These are phyloP conservation scores for Penicillium steckii DNA, from an alignment of 495 filamentous ascomycete genomes.

Conservation along the genomic window DNA sequence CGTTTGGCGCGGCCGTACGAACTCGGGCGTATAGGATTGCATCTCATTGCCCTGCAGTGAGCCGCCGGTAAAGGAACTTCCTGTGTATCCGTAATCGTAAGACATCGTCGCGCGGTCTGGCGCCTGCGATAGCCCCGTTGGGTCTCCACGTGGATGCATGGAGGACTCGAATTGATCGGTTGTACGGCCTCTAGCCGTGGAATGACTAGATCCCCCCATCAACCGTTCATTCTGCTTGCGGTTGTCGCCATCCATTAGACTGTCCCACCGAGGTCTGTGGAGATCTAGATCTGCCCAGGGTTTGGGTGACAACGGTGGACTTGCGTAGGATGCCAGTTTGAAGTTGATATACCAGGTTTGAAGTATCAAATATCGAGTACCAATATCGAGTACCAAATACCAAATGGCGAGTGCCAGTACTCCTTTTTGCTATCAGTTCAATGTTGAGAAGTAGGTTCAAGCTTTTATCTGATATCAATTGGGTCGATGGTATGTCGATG, in stretches of 20 bases:
- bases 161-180: constrained; percentile 37
- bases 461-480: neutral
- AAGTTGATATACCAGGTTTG: neutral
- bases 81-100: constrained; percentile 48
- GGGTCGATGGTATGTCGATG: neutral
- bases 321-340: constrained; percentile 63
- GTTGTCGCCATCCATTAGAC: constrained; percentile 69
- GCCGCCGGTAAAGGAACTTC: constrained; percentile 34
- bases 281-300: constrained; percentile 50
- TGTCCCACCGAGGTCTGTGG: constrained; percentile 43
- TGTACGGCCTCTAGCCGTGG: constrained; percentile 22
- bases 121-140: constrained; percentile 32
- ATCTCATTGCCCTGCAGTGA: constrained; percentile 45
- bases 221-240: constrained; percentile 63
- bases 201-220: constrained; percentile 25
- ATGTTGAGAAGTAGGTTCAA: too few relatives aligned
- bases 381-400: too few relatives aligned
- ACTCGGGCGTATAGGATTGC: constrained; percentile 42
- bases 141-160: constrained; percentile 39
- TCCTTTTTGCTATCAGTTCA: too few relatives aligned
- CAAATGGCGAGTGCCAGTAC: too few relatives aligned
- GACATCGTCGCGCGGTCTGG: constrained; percentile 33
- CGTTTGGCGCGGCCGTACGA: constrained; percentile 23
- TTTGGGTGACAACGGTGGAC: constrained; percentile 57
- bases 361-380: neutral